phyloP scores from a whole-genome alignment of 129 eudicot species.

The Lactuca sativa region DNA sequence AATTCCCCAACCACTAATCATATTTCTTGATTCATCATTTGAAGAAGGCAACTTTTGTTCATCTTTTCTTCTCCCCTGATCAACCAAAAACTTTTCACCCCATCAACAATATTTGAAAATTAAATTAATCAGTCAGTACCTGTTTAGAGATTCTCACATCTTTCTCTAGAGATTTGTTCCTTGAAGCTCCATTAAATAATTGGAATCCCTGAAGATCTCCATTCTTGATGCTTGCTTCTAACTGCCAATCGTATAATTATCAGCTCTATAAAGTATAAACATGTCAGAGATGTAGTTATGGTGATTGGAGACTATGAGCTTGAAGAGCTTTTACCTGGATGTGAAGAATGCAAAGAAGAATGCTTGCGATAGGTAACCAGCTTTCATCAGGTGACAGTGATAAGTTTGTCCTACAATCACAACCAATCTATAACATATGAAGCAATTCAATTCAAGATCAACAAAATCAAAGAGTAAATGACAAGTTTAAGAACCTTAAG shows the following conservation, averaged over 20 bases:
- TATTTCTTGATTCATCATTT: constrained; percentile 43
- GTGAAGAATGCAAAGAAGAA: constrained; percentile 77
- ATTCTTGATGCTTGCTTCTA: constrained; percentile 76
- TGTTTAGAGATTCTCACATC: constrained; percentile 34
- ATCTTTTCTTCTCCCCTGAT: constrained; percentile 42
- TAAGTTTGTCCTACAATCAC: constrained; percentile 55
- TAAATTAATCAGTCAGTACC: constrained; percentile 30
- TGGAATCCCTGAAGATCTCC: constrained; percentile 73
- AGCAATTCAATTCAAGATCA: no score
- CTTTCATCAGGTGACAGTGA: constrained; percentile 90
- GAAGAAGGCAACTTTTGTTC: constrained; percentile 50
- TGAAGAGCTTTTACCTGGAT: constrained; percentile 57
- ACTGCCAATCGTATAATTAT: constrained; percentile 45
- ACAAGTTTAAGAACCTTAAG: constrained; percentile 51
- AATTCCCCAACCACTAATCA: constrained; percentile 51
- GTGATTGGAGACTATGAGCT: not conserved
- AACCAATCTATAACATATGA: not conserved
- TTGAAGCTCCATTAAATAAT: constrained; percentile 43
- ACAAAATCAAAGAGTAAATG: not conserved
- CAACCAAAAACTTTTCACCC: constrained; percentile 3
- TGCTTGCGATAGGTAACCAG: constrained; percentile 96
- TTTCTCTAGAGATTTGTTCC: constrained; percentile 38
- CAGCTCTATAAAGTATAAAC: constrained; percentile 2
- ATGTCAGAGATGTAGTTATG: not conserved
- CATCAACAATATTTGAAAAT: not conserved